These are phyloP conservation scores for Nicotiana obtusifolia DNA, from an alignment of 257 asterid species.

Conservation along the genomic window DNA sequence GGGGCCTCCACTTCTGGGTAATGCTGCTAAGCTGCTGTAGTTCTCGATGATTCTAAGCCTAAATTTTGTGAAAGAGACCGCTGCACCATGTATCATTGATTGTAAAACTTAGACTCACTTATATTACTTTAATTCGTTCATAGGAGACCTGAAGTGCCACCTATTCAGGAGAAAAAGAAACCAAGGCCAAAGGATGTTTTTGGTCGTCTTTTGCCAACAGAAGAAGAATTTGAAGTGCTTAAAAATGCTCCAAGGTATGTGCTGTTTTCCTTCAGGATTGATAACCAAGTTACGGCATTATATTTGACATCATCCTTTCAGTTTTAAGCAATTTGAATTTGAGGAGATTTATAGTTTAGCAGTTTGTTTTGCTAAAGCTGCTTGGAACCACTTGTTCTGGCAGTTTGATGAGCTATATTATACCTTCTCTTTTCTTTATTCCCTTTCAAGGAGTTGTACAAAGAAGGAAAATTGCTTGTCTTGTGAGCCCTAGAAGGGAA, in stretches of 20 bases:
- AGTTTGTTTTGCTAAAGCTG: not conserved
- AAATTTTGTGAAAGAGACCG: not conserved
- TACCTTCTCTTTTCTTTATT: not conserved
- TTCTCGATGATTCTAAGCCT: not conserved
- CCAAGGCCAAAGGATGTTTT: slow-evolving; percentile 75
- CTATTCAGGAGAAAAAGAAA: slow-evolving; percentile 65
- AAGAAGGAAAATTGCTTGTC: not conserved
- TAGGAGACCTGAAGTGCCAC: slow-evolving; percentile 49
- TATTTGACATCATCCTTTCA: not conserved
- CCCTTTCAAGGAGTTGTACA: not conserved
- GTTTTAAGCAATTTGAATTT: slow-evolving; percentile 4
- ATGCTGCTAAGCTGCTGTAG: slow-evolving; percentile 2
- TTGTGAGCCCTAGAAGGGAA: not conserved
- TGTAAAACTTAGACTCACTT: not conserved
- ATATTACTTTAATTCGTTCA: slow-evolving; percentile 5
- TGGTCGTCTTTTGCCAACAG: slow-evolving; percentile 92
- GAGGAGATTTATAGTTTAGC: not conserved
- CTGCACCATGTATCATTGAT: not conserved
- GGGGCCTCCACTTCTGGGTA: slow-evolving; percentile 60
- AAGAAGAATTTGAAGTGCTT: slow-evolving; percentile 91
- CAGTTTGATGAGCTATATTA: not conserved
- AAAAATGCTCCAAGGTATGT: slow-evolving; percentile 92
- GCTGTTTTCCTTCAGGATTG: not conserved
- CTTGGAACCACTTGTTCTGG: not conserved
- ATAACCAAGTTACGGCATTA: not conserved